Evolutionary conservation across 2,329 filamentous ascomycete species (phyloP).

Genomic region (Xylariaceae sp.): DNA sequence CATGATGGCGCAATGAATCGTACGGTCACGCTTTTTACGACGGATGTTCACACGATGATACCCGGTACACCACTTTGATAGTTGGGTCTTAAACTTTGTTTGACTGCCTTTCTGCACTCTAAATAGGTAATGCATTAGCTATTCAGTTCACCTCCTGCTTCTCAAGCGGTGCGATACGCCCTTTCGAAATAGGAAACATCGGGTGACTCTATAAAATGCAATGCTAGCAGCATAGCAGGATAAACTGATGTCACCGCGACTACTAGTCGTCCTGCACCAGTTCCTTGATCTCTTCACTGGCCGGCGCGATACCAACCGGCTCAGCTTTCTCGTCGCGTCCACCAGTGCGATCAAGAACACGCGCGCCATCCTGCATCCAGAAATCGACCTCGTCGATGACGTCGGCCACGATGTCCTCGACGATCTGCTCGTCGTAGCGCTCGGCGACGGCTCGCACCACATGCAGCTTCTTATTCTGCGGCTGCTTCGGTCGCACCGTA

Average conservation of each 20-base stretch:
- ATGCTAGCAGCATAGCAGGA: too few species aligned
- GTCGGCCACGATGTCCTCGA: slow-evolving; percentile 89
- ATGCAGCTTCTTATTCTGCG: slow-evolving; percentile 18
- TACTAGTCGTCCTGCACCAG: slow-evolving; percentile 57
- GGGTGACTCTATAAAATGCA: too few species aligned
- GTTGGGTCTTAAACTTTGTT: not conserved
- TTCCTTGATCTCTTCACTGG: slow-evolving; percentile 58
- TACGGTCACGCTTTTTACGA: not conserved
- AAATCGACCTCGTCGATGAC: slow-evolving; percentile 92
- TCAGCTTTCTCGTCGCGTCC: slow-evolving; percentile 41
- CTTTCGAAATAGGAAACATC: too few species aligned
- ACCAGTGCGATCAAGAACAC: slow-evolving; percentile 40
- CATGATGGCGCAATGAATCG: too few species aligned
- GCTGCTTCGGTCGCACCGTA: slow-evolving; percentile 13
- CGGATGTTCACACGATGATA: not conserved
- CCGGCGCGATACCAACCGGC: slow-evolving; percentile 37
- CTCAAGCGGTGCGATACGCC: too few species aligned
- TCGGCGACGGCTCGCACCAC: slow-evolving; percentile 61
- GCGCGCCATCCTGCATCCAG: slow-evolving; percentile 65
- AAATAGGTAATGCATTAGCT: not conserved
- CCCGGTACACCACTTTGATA: not conserved
- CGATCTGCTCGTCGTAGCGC: slow-evolving; percentile 87
- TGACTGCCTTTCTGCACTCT: not conserved
- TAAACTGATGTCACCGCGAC: too few species aligned
- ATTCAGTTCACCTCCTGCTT: too few species aligned